Base-by-base conservation (phyloP, 306 rosid species). In the Cyamopsis tetragonoloba region DNA sequence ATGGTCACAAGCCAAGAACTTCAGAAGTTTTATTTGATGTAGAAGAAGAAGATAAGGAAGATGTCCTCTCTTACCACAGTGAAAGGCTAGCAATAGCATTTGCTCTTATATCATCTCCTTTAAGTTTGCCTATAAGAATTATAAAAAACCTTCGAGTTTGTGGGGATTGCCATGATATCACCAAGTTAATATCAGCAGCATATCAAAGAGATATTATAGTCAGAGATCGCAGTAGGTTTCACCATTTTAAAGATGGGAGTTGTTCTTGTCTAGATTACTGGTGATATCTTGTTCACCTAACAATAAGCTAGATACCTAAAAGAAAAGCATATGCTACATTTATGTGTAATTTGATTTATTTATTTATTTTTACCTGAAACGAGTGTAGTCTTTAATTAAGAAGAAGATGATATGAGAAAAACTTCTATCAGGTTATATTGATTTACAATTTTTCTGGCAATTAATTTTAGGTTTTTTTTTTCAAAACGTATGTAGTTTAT, bases 1-100 rank as follows among this genome's bases (percentile, higher is more conserved):
- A 57, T 26, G 84, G 72, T 68, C 44, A 78, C 70, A 79, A 39
- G 24, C 74, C 80, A 70, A 69, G 80, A 64, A 79, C 77, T 4
- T 65, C 80, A 23, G 66, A 77, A 41, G 81, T 78, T 30, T 31
- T 75, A 55, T 78, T 82, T 41, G 86, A 82, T 50, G 56, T 82
- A 24, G 81, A 82, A 62, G 86, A 81, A 38, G 81, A 78, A 41
- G 86, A 82, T 23, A 78, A 75, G 79, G 81, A 82, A 61, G 76
- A 63, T 61, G 57, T 57, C 34, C 79, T 78, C 11, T 82, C 81
- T 62, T 82, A 78, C 76, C 83, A 66, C 39, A 79, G 86, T 5
- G 79, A 82, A 72, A 78, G 73, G 55, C 76, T 82, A 14, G 83
- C 81, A 15, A 61, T 82, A 66, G 83, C 83, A 2, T 78, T 82